phyloP scores from a whole-genome alignment of 768 basidiomycete species.

The Auricularia sp. region DNA sequence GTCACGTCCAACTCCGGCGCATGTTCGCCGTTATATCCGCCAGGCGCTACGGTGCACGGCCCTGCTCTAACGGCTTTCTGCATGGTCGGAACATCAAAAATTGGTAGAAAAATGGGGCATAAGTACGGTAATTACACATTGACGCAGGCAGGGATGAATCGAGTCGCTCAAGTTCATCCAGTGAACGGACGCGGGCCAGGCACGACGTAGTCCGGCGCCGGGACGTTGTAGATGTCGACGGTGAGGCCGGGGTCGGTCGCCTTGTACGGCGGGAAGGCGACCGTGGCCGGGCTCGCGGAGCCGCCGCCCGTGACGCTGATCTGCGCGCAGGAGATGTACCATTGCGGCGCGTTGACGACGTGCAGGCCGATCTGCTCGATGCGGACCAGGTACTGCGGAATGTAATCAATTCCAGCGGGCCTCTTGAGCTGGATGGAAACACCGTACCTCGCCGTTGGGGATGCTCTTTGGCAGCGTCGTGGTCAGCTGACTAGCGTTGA shows the following conservation, averaged over 20 bases:
- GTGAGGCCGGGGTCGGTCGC: background rate
- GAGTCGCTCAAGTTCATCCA: background rate
- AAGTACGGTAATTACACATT: no score
- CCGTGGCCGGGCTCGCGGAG: background rate
- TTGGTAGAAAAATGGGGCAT: no score
- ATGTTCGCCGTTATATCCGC: no score
- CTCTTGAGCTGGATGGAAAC: background rate
- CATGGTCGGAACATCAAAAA: no score
- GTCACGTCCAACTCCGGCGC: no score
- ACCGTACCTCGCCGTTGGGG: background rate
- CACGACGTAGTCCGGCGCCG: background rate
- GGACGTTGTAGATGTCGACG: background rate
- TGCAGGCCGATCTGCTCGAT: slow-evolving; percentile 30
- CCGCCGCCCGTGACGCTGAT: slow-evolving; percentile 18
- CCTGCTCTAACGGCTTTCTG: no score
- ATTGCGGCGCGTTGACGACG: slow-evolving; percentile 24
- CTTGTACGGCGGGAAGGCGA: background rate
- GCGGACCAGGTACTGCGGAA: slow-evolving; percentile 19
- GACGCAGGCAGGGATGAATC: background rate
- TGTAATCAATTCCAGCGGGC: no score
- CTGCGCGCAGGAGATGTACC: slow-evolving; percentile 29
- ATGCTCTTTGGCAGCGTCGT: background rate
- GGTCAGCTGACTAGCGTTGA: background rate
- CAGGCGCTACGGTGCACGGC: no score
- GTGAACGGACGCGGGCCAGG: background rate